These are phyloP conservation scores for Penicillium paxilli DNA, from an alignment of 495 filamentous ascomycete species.

Conservation along the genomic window DNA sequence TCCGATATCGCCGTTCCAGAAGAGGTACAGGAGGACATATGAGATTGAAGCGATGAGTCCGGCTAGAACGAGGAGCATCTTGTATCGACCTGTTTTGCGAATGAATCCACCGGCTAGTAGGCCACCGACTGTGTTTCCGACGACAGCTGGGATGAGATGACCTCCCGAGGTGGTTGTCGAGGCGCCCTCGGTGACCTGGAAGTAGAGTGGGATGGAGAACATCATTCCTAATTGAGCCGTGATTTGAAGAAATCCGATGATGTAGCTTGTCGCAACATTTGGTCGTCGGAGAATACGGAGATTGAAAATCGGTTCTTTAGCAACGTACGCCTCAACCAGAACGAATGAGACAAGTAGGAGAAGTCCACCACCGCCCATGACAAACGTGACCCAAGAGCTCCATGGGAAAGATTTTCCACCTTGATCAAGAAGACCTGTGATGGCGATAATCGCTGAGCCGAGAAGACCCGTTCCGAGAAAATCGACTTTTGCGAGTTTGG, in stretches of 20 bases:
- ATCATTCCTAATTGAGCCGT: slow-evolving; percentile 57
- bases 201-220: slow-evolving; percentile 63
- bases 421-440: slow-evolving; percentile 59
- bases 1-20: slow-evolving; percentile 64
- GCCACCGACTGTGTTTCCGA: slow-evolving; percentile 65
- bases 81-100: slow-evolving; percentile 59
- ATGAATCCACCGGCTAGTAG: slow-evolving; percentile 60
- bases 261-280: slow-evolving; percentile 56
- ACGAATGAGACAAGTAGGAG: slow-evolving; percentile 48
- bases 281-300: slow-evolving; percentile 54
- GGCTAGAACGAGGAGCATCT: slow-evolving; percentile 51
- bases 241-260: slow-evolving; percentile 52
- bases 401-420: slow-evolving; percentile 59
- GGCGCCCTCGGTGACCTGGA: slow-evolving; percentile 59
- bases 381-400: slow-evolving; percentile 41
- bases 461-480: slow-evolving; percentile 56
- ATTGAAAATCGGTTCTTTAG: slow-evolving; percentile 61
- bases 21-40: slow-evolving; percentile 56
- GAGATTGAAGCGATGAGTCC: slow-evolving; percentile 47
- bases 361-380: slow-evolving; percentile 16
- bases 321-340: slow-evolving; percentile 50
- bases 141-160: slow-evolving; percentile 64
- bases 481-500: slow-evolving; percentile 51
- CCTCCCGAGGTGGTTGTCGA: slow-evolving; percentile 58
- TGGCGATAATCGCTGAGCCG: slow-evolving; percentile 42